Conservation (phyloP, 768 basidiomycete genomes). For the Tylopilus sp. region DNA sequence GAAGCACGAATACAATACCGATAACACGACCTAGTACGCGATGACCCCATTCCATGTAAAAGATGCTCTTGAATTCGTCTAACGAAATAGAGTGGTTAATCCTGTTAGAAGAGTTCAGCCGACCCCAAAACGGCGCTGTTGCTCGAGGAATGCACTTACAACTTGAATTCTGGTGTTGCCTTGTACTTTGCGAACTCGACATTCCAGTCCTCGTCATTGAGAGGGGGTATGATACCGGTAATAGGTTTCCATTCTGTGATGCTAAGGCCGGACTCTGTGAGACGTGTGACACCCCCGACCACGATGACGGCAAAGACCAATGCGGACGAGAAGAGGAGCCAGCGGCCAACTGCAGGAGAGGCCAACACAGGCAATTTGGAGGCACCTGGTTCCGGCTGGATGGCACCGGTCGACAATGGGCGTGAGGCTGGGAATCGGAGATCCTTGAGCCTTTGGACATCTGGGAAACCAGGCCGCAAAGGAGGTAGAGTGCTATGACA, state of each 20-base stretch:
- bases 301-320: conserved; percentile 91
- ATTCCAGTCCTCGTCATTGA: conserved; percentile 74
- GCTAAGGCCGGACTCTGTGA: conserved; percentile 95
- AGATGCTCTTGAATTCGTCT: conserved; percentile 92
- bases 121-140: not conserved
- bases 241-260: conserved; percentile 98
- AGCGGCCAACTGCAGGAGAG: conserved; percentile 68
- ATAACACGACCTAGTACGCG: conserved; percentile 88
- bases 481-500: conserved; percentile 7
- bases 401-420: conserved; percentile 38
- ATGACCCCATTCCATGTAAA: conserved; percentile 98
- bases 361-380: conserved; percentile 54
- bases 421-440: conserved; percentile 30
- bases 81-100: conserved; percentile 86
- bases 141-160: conserved; percentile 52
- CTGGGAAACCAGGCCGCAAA: not conserved
- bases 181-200: conserved; percentile 93
- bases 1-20: conserved; percentile 78
- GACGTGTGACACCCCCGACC: conserved; percentile 92
- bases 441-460: not conserved
- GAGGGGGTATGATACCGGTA: conserved; percentile 83
- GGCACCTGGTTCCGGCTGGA: conserved; percentile 12
- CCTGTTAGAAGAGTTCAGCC: conserved; percentile 38
- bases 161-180: conserved; percentile 89
- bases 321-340: conserved; percentile 82